Evolutionary conservation across 768 basidiomycete species (phyloP).

Genomic region (Boletus rubropictus): DNA sequence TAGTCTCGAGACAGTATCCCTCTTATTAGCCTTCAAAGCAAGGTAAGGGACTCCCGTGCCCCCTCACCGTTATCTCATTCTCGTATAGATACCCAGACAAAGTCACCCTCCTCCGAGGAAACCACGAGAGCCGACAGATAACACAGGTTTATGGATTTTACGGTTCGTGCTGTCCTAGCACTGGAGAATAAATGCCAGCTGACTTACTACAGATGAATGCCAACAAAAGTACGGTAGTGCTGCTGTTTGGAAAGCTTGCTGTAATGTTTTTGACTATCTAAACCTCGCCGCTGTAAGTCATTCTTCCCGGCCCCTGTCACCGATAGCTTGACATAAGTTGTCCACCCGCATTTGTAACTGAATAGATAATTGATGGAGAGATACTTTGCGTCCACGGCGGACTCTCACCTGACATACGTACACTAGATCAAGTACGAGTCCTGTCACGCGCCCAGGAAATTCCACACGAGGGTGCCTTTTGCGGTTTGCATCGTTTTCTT

Average conservation of each 20-base stretch:
- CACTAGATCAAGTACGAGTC: constrained; percentile 90
- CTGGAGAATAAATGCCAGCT: background rate
- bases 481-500: constrained; percentile 44
- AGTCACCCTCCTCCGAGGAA: constrained; percentile 87
- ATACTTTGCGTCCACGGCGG: constrained; percentile 95
- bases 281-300: constrained; percentile 83
- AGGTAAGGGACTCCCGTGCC: constrained; percentile 40
- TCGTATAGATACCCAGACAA: constrained; percentile 77
- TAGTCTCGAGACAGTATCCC: constrained; percentile 89
- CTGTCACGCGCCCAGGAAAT: constrained; percentile 95
- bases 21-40: constrained; percentile 85
- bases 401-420: constrained; percentile 91
- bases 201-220: constrained; percentile 68
- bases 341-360: background rate
- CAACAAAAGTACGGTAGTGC: constrained; percentile 97
- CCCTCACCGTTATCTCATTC: constrained; percentile 4
- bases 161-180: constrained; percentile 40
- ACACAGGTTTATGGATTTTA: constrained; percentile 99
- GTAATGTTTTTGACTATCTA: constrained; percentile 91
- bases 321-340: background rate
- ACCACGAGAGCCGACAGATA: constrained; percentile 96
- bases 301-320: background rate
- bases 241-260: constrained; percentile 95
- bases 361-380: constrained; percentile 87
- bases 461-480: constrained; percentile 98